These are phyloP conservation scores for Euclidium syriacum DNA, from an alignment of 345 rosid species.

Conservation along the genomic window DNA sequence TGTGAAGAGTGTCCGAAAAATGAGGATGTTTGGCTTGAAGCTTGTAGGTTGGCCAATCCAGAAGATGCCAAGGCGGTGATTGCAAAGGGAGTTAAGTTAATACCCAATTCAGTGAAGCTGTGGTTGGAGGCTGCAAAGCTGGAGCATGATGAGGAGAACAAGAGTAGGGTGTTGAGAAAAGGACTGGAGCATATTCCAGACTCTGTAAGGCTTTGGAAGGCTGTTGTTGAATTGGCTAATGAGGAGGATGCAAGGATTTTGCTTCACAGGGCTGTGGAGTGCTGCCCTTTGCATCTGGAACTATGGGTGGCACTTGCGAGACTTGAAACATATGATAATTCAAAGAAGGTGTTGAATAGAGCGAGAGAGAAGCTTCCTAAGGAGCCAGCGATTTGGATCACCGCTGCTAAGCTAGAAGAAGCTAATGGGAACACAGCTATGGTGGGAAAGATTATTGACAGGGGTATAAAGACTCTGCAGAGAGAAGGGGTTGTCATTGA, in stretches of 20 bases:
- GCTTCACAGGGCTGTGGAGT: slow-evolving; percentile 91
- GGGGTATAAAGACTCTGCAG: slow-evolving; percentile 81
- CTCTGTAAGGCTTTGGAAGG: slow-evolving; percentile 91
- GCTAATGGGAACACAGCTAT: slow-evolving; percentile 72
- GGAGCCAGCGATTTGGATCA: slow-evolving; percentile 93
- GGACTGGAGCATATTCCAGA: slow-evolving; percentile 85
- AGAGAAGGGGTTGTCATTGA: slow-evolving; percentile 85
- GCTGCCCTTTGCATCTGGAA: slow-evolving; percentile 86
- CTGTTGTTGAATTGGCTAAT: slow-evolving; percentile 72
- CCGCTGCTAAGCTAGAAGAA: slow-evolving; percentile 93
- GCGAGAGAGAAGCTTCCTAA: slow-evolving; percentile 70
- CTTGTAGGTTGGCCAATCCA: slow-evolving; percentile 79
- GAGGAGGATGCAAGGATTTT: slow-evolving; percentile 72
- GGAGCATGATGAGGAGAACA: slow-evolving; percentile 66
- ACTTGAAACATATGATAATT: slow-evolving; percentile 70
- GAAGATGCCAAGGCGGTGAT: slow-evolving; percentile 89
- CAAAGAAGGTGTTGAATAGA: slow-evolving; percentile 70
- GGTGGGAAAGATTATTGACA: slow-evolving; percentile 87
- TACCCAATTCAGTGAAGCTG: slow-evolving; percentile 87
- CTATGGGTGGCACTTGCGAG: slow-evolving; percentile 86
- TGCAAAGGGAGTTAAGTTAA: slow-evolving; percentile 77
- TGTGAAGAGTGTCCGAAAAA: slow-evolving; percentile 90
- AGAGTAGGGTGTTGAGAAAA: slow-evolving; percentile 77
- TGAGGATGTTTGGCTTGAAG: slow-evolving; percentile 95
- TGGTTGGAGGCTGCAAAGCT: slow-evolving; percentile 87